Evolutionary conservation across 179 eudicot genomes (phyloP).

Genomic region (Silene noctiflora): DNA sequence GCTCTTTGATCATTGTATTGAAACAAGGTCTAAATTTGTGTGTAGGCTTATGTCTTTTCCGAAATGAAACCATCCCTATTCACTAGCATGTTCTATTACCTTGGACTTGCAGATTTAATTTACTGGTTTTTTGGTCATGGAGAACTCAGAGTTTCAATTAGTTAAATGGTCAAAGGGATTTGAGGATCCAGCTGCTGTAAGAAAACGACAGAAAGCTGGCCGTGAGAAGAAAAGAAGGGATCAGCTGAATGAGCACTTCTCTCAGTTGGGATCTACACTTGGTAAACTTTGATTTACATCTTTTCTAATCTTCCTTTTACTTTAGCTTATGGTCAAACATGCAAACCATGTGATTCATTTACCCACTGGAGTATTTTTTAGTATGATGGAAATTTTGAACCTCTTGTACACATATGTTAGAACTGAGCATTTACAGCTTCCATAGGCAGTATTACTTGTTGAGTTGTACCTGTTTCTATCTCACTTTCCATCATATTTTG

Average conservation of each 20-base stretch:
- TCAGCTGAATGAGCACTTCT: conserved; percentile 73
- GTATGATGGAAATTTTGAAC: not conserved
- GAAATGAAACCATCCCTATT: not conserved
- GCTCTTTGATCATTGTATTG: not conserved
- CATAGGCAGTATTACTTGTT: not conserved
- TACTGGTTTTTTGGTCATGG: conserved; percentile 9
- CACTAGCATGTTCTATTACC: not conserved
- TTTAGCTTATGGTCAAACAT: not conserved
- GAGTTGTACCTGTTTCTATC: not conserved
- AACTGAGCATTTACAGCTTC: not conserved
- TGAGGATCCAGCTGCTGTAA: conserved; percentile 29
- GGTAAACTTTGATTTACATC: conserved; percentile 33
- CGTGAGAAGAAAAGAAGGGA: conserved; percentile 82
- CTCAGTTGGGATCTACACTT: conserved; percentile 59
- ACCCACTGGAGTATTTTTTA: not conserved
- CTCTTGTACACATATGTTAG: not conserved
- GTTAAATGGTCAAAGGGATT: conserved; percentile 14
- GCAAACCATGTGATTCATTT: not conserved
- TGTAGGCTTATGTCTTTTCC: not conserved
- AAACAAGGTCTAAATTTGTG: not conserved
- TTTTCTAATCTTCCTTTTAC: not conserved
- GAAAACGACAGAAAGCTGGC: conserved; percentile 64
- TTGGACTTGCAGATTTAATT: conserved; percentile 12
- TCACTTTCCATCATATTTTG: not conserved
- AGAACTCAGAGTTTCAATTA: conserved; percentile 18